Evolutionary conservation across 805 yeast species (phyloP).

Genomic region (Wickerhamomyces rabaulensis): DNA sequence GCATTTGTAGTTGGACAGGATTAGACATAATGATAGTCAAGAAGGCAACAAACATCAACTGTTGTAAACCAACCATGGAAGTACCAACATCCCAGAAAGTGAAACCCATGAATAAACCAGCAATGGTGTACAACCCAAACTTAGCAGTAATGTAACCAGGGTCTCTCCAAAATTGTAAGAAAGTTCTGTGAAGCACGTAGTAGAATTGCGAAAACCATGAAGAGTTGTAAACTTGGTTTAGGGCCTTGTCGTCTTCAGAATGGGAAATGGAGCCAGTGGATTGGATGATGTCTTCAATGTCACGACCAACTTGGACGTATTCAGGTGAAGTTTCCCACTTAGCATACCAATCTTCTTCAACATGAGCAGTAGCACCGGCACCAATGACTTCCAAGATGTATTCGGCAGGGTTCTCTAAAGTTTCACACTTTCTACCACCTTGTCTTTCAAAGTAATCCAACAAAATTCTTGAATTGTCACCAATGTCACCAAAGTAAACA

Average conservation of each 20-base stretch:
- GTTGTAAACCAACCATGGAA: constrained; percentile 49
- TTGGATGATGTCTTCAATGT: constrained; percentile 57
- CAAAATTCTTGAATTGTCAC: constrained; percentile 50
- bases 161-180: constrained; percentile 50
- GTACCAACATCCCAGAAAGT: constrained; percentile 56
- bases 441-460: constrained; percentile 61
- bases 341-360: constrained; percentile 64
- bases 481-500: constrained; percentile 72
- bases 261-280: constrained; percentile 40
- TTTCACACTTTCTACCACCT: constrained; percentile 65
- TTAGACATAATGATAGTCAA: constrained; percentile 52
- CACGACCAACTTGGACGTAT: constrained; percentile 49
- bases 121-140: constrained; percentile 40
- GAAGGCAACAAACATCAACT: constrained; percentile 54
- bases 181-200: constrained; percentile 36
- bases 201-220: constrained; percentile 34
- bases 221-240: constrained; percentile 36
- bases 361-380: constrained; percentile 79
- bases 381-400: constrained; percentile 89
- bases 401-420: constrained; percentile 75
- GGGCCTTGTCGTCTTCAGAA: constrained; percentile 27
- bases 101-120: constrained; percentile 68
- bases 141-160: constrained; percentile 59
- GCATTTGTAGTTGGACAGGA: constrained; percentile 45
- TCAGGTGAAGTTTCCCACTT: constrained; percentile 74